Evolutionary conservation across 148 eudicot species (phyloP).

Genomic region (Vaccinium vitisidaea): DNA sequence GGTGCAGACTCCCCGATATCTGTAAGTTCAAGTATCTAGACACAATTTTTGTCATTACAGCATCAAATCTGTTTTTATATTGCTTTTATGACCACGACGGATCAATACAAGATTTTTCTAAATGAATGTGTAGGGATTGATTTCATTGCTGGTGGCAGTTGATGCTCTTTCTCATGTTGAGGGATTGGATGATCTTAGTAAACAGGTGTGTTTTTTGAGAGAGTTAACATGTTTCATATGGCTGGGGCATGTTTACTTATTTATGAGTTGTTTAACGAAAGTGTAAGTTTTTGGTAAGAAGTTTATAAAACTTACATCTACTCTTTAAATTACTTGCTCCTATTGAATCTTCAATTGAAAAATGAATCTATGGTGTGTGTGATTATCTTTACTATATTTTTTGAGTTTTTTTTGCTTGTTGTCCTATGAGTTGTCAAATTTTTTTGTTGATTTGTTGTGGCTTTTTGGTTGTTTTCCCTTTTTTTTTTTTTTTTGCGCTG

Average conservation of each 20-base stretch:
- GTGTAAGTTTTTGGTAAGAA: constrained; percentile 2
- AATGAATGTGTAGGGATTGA: constrained; percentile 60
- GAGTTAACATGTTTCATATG: neutral
- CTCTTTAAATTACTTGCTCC: neutral
- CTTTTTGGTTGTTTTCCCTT: neutral
- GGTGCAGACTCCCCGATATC: constrained; percentile 96
- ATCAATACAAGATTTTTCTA: constrained; percentile 10
- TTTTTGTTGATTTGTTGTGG: neutral
- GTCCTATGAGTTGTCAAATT: neutral
- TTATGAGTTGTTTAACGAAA: neutral
- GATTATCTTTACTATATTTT: neutral
- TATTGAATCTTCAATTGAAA: neutral
- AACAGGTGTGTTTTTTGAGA: constrained; percentile 53
- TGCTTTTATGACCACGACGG: constrained; percentile 18
- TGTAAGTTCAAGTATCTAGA: constrained; percentile 46
- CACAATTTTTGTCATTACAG: neutral
- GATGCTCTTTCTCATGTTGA: constrained; percentile 80
- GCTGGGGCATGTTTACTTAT: neutral
- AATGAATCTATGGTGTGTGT: neutral
- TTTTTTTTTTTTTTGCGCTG: neutral
- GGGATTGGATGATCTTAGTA: constrained; percentile 50
- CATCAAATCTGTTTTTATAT: neutral
- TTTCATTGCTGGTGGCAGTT: constrained; percentile 82
- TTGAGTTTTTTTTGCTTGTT: constrained; percentile 13
- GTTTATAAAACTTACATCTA: neutral